phyloP scores from a whole-genome alignment of 2,329 filamentous ascomycete species.

The Coleophoma crateriformis region DNA sequence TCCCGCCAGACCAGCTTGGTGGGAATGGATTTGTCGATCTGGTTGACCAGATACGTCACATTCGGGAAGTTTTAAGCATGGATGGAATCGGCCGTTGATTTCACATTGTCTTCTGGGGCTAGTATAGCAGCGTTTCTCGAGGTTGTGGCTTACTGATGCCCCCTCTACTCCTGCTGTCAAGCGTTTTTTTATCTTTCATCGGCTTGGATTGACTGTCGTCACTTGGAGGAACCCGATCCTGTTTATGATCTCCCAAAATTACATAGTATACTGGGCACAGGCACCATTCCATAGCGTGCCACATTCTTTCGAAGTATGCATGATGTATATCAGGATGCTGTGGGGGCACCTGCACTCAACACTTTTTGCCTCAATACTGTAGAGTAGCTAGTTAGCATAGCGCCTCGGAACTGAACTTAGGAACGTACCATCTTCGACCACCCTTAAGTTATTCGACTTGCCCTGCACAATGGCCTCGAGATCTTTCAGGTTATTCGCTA shows the following conservation, averaged over 20 bases:
- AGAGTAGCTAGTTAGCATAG: slow-evolving; percentile 10
- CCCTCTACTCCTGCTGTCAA: too few relatives aligned
- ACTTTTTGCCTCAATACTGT: slow-evolving; percentile 47
- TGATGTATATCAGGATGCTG: slow-evolving; percentile 9
- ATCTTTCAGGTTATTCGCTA: slow-evolving; percentile 59
- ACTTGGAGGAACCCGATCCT: too few relatives aligned
- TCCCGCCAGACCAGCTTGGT: slow-evolving; percentile 8
- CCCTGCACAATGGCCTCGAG: slow-evolving; percentile 62
- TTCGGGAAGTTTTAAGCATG: slow-evolving; percentile 2
- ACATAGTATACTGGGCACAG: too few relatives aligned
- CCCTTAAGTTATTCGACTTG: slow-evolving; percentile 79
- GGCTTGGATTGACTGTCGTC: too few relatives aligned
- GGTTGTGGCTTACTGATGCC: too few relatives aligned
- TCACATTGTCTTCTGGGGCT: too few relatives aligned
- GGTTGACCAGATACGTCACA: slow-evolving; percentile 2
- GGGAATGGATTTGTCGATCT: slow-evolving; percentile 13
- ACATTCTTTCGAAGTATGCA: too few relatives aligned
- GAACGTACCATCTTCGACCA: slow-evolving; percentile 78
- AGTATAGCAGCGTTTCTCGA: too few relatives aligned
- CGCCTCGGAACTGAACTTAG: background rate
- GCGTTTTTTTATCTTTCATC: too few relatives aligned
- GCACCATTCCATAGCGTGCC: too few relatives aligned
- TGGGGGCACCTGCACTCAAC: slow-evolving; percentile 34
- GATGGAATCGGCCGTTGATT: too few relatives aligned
- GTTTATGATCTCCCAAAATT: too few relatives aligned